Evolutionary conservation across 768 basidiomycete genomes (phyloP), one percentile per base, ranked within the genome.

Genomic region (Russula sp.): DNA sequence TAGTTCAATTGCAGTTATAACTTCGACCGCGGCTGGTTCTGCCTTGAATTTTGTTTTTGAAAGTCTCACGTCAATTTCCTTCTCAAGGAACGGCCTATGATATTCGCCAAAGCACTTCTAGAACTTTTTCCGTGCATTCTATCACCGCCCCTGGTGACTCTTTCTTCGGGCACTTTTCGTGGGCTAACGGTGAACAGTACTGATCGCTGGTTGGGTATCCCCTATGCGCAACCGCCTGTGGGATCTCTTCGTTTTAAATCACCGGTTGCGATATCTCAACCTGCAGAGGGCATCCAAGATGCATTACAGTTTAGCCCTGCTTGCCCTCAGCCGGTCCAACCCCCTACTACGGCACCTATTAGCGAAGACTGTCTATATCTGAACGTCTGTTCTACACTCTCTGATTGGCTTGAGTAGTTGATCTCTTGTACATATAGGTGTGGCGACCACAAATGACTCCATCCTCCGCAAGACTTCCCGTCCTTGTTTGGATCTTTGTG

Each of bases 171-270:
- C 5, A 76, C 72, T 0, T 83, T 83, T 63, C 78, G 76, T 3
- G 84, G 83, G 9, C 65, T 79, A 5, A 61, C 73, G 8, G 76
- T 75, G 13, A 79, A 79, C 52, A 79, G 78, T 9, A 78, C 79
- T 10, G 81, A 85, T 10, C 67, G 76, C 69, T 88, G 84, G 79
- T 75, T 85, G 13, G 85, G 85, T 3, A 79, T 88, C 39, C 85
- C 81, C 0, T 88, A 76, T 61, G 86, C 83, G 4, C 72, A 79
- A 63, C 77, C 85, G 2, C 86, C 86, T 0, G 66, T 82, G 0
- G 85, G 84, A 1, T 45, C 69, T 7, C 75, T 86, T 49, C 79
- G 85, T 3, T 85, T 88, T 73, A 81, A 80, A 63, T 78, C 80
- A 0, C 84, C 86, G 2, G 74, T 79, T 0, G 70, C 75, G 3